Base-by-base conservation (phyloP, 495 filamentous ascomycete species). In the Penicillium chermesinum region DNA sequence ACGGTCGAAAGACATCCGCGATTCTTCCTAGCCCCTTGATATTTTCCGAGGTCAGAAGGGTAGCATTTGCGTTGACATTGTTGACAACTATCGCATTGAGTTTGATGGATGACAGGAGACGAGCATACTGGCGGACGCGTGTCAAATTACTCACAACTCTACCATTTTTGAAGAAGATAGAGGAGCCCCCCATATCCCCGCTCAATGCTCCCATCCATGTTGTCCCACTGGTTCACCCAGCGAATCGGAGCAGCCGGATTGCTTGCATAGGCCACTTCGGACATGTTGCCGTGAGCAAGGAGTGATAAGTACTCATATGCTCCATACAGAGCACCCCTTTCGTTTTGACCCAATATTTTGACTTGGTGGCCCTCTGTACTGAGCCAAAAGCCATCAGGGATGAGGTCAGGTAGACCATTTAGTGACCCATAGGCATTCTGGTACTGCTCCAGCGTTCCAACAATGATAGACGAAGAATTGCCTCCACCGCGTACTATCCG, bases 161-260 rank as follows among this genome's bases (percentile, higher is more conserved):
- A 30, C 78, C 80, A 45, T 80, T 64, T 38, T 65, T 56, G 63
- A 87, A 87, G 67, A 87, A 87, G 48, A 87, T 84, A 7, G 84
- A 87, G 1, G 66, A 56, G 3, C 85, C 85, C n/a, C n/a, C 68
- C 83, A 49, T 83, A 88, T 25, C 85, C 85, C 32, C 83, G 70
- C 62, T 86, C 83, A 39, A 87, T 82, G 46, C 71, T 82, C 17
- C 84, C 85, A 39, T 85, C 79, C 63, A 86, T 69, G 50, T 88
- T 86, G 59, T 87, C 82, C 85, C 84, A 88, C 50, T 88, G 75
- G 58, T 87, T 87, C 1, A 81, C 74, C 83, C 83, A 87, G 50
- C 85, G 72, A 36, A 87, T 80, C 0, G 78, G 77, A 0, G 79
- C 81, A 27, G 73, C 69, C 0, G 85, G 83, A 49, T 77, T 86